Percentiles rank a stretch among this genome's conserved stretches.
phyloP scores from a whole-genome alignment of 352 stramenopile species.

The Phytophthora pistaciae region DNA sequence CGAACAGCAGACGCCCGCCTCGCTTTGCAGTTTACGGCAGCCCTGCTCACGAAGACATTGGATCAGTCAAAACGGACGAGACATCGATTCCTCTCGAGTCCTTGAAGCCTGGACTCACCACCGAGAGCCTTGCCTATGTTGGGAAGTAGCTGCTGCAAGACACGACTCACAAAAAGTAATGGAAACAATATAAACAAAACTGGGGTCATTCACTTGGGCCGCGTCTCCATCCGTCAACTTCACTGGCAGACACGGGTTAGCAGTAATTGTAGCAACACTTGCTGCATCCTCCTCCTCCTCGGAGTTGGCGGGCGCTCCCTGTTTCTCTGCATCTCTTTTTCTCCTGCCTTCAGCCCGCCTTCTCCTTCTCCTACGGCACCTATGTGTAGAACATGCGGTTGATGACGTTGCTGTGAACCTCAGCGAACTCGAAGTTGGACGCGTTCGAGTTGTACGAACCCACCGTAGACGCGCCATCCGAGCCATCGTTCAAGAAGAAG shows the following conservation, averaged over 20 bases:
- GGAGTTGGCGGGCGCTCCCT: slow-evolving; percentile 4
- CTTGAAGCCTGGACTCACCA: slow-evolving; percentile 46
- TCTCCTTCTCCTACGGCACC: slow-evolving; percentile 31
- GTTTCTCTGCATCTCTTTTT: slow-evolving; percentile 31
- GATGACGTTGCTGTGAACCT: slow-evolving; percentile 61
- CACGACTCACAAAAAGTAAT: slow-evolving; percentile 1
- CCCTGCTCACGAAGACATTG: slow-evolving; percentile 1
- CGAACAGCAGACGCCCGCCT: slow-evolving; percentile 45
- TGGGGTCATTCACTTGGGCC: slow-evolving; percentile 12
- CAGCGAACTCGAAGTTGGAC: slow-evolving; percentile 66
- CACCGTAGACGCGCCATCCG: slow-evolving; percentile 51
- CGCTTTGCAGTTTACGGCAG: slow-evolving; percentile 8
- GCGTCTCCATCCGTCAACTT: neutral
- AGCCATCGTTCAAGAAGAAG: slow-evolving; percentile 79
- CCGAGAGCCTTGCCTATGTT: slow-evolving; percentile 23
- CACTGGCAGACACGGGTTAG: slow-evolving; percentile 12
- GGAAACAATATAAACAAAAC: slow-evolving; percentile 13
- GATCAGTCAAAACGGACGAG: slow-evolving; percentile 15
- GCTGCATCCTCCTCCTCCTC: neutral
- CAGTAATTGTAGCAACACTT: slow-evolving; percentile 2
- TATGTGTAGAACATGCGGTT: slow-evolving; percentile 61
- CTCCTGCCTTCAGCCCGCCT: slow-evolving; percentile 48
- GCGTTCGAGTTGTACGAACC: slow-evolving; percentile 61
- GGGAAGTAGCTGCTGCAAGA: slow-evolving; percentile 12
- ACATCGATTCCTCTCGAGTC: slow-evolving; percentile 32